Evolutionary conservation across 208 protist genomes (phyloP), one percentile per base, ranked within the genome.

Genomic region (Wallacemonas rigidus): DNA sequence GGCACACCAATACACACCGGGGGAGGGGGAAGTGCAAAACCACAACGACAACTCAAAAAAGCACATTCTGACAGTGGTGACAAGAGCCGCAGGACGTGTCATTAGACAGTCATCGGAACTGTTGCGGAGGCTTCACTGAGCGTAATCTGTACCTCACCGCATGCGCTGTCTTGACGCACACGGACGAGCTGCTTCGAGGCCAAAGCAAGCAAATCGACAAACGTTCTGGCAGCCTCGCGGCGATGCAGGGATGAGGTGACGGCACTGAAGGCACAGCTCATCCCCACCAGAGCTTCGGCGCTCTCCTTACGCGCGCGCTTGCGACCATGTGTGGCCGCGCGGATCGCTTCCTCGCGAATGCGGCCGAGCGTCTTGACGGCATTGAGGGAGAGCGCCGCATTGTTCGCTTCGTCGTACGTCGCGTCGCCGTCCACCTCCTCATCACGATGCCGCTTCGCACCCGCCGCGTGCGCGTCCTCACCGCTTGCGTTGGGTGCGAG

Each of bases 161-260:
- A 50, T n/a, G n/a, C 35, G 1, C 36, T 40, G 12, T 40, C 40
- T 72, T 94, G 86, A 2, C 78, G 58, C 9, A 80, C 88, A 4
- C 44, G 51, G 0, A 97, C 64, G 41, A 86, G 60, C 80, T 93
- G 77, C 58, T 90, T 83, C 12, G 92, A 95, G 5, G 90, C 92
- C 0, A 97, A 71, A 9, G 83, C 76, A 1, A 97, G 75, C 11
- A 97, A 64, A 70, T 93, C 90, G 41, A 93, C 92, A 76, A 97
- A 97, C 6, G 83, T 65, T 1, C 90, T 83, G 2, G 92, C 92
- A 12, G 86, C 90, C 38, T 93, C 88, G 9, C 86, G 86, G 6
- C 88, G 82, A 48, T 74, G 80, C 58, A 94, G 71, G 26, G 72
- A 81, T 15, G 69, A 45, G 70, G 81, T 84, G 7, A 94, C 67